These are phyloP conservation scores for Hemisphaericaspora lyxosophila DNA, from an alignment of 1,139 yeast genomes.

Conservation along the genomic window DNA sequence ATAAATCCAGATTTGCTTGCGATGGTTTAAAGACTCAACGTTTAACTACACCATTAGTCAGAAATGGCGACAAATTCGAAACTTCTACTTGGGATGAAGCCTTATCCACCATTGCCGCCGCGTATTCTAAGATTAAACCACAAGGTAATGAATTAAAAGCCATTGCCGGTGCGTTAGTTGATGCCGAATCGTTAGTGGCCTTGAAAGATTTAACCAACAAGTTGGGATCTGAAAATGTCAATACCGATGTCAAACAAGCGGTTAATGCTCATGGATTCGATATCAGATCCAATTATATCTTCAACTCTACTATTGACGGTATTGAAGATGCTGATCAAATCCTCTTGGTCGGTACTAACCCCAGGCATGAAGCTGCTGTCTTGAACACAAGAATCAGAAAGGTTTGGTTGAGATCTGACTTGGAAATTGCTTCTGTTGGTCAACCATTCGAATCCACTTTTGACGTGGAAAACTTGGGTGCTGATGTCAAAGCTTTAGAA, in stretches of 20 bases:
- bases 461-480: constrained; percentile 64
- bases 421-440: constrained; percentile 72
- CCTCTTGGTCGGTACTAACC: constrained; percentile 79
- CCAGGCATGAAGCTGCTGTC: constrained; percentile 89
- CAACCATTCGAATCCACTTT: constrained; percentile 78
- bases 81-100: constrained; percentile 91
- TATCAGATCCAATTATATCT: constrained; percentile 74
- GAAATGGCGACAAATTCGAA: constrained; percentile 68
- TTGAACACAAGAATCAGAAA: constrained; percentile 83
- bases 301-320: constrained; percentile 79
- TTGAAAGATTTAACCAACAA: constrained; percentile 76
- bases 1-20: constrained; percentile 81
- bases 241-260: constrained; percentile 64
- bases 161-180: constrained; percentile 77
- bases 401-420: constrained; percentile 70
- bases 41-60: constrained; percentile 76
- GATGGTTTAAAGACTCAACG: constrained; percentile 89
- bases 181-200: constrained; percentile 81
- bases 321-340: constrained; percentile 82
- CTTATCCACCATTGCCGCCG: constrained; percentile 65
- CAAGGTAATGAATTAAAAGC: constrained; percentile 75
- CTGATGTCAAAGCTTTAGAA: constrained; percentile 55
- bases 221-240: constrained; percentile 78
- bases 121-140: constrained; percentile 58
- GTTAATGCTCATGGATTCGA: constrained; percentile 73